Conservation (phyloP, 257 asterid species). For the Solanum chaucha region DNA sequence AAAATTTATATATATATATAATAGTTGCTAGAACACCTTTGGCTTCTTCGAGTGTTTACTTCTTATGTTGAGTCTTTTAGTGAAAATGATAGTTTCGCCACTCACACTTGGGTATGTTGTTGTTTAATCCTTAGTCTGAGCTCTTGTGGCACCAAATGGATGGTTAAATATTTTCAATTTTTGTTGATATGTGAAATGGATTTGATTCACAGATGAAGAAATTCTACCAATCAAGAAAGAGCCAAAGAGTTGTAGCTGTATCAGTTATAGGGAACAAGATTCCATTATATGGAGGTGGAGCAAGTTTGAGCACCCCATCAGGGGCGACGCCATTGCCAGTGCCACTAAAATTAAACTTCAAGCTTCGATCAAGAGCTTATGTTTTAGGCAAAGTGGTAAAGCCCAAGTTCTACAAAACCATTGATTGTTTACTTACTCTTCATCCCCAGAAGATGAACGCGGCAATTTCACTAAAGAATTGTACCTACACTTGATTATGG, state of each 20-base stretch:
- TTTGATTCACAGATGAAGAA: constrained; percentile 43
- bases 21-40: not conserved
- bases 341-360: constrained; percentile 44
- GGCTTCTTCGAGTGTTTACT: not conserved
- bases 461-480: constrained; percentile 48
- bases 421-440: constrained; percentile 42
- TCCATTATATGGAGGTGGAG: constrained; percentile 80
- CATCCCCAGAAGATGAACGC: constrained; percentile 43
- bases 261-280: constrained; percentile 59
- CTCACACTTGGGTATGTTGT: not conserved
- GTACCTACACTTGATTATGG: constrained; percentile 38
- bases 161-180: not conserved
- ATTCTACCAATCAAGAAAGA: constrained; percentile 61
- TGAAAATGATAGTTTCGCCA: too few species aligned
- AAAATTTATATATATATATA: too few species aligned
- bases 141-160: not conserved
- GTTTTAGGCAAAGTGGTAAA: constrained; percentile 78
- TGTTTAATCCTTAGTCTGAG: not conserved
- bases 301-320: constrained; percentile 51
- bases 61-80: not conserved
- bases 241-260: constrained; percentile 35
- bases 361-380: constrained; percentile 61
- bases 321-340: constrained; percentile 52
- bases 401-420: constrained; percentile 60
- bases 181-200: not conserved